phyloP scores from a whole-genome alignment of 495 filamentous ascomycete genomes.

The Halenospora varia region DNA sequence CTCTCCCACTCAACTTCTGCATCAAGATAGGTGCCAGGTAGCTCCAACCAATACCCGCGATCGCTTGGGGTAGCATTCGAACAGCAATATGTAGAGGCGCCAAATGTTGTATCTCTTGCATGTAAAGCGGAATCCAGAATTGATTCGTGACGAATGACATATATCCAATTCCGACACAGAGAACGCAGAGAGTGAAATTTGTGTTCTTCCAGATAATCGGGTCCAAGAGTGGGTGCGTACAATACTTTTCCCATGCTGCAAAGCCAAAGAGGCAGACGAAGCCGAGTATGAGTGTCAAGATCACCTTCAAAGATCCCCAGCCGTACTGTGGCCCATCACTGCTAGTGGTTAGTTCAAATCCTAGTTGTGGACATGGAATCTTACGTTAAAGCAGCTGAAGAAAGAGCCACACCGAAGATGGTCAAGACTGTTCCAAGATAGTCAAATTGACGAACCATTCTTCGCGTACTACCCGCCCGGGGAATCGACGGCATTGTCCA shows the following conservation, averaged over 20 bases:
- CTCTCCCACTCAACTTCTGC: conserved; percentile 28
- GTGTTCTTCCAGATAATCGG: conserved; percentile 31
- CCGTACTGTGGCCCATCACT: conserved; percentile 36
- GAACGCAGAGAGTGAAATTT: conserved; percentile 32
- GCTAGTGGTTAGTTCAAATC: conserved; percentile 1
- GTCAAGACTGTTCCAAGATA: conserved; percentile 30
- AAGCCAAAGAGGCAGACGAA: conserved; percentile 47
- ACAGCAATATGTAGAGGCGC: conserved; percentile 30
- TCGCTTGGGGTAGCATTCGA: conserved; percentile 31
- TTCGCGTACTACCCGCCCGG: conserved; percentile 37
- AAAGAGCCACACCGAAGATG: conserved; percentile 29
- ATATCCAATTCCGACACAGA: conserved; percentile 27
- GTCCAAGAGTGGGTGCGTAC: conserved; percentile 29
- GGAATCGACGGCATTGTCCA: conserved; percentile 52
- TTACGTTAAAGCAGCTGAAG: conserved; percentile 31
- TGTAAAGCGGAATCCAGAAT: conserved; percentile 36
- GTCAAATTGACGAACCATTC: conserved; percentile 27
- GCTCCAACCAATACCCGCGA: conserved; percentile 32
- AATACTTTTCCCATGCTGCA: conserved; percentile 47
- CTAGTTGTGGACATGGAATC: background rate
- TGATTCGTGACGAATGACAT: conserved; percentile 37
- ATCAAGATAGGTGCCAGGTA: conserved; percentile 32
- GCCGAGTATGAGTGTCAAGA: conserved; percentile 51
- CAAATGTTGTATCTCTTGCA: conserved; percentile 32
- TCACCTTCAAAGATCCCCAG: conserved; percentile 55